Evolutionary conservation across 305 asterid species (phyloP), one percentile per base, ranked within the genome.

Genomic region (Fraxinus sp.): DNA sequence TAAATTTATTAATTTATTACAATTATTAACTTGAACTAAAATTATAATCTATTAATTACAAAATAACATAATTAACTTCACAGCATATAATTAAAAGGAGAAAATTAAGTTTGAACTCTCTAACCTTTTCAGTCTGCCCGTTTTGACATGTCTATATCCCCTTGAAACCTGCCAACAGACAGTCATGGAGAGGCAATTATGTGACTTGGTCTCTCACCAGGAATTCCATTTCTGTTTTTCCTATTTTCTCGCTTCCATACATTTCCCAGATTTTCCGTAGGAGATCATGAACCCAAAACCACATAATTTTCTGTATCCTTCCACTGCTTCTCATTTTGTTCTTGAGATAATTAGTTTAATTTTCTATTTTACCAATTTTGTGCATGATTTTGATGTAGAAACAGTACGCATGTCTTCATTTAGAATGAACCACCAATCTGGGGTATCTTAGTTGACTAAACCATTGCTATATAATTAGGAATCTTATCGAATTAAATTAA

Each of bases 161-260:
- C 81, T 79, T 33, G 32, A 59, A 79, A 79, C 57, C 37, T 59
- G 57, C 55, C 24, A 16, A 32, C 36, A 7, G 57, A 75, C 62
- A 39, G 30, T 24, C 55, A 75, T 22, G 13, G 28, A 59, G 16
- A 9, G 43, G 26, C 46, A 79, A 64, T 39, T 13, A 71, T 66
- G 71, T 18, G 81, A 78, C 81, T 62, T 36, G 82, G 49, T 79
- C 75, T 66, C 74, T 36, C 20, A 20, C 76, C 77, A 64, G 14
- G 52, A 33, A 52, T 57, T 78, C 35, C 70, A 49, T 46, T 24
- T 22, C 46, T 78, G 13, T 18, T 62, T 8, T 22, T 55, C n/a
- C 74, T 78, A 55, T 8, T 26, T 59, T 18, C 72, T 33, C 73
- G 57, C 52, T 52, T 22, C 49, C 37, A 22, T 66, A 9, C 18